phyloP scores from a whole-genome alignment of 352 stramenopile genomes.

The Pythium plurisporium region DNA sequence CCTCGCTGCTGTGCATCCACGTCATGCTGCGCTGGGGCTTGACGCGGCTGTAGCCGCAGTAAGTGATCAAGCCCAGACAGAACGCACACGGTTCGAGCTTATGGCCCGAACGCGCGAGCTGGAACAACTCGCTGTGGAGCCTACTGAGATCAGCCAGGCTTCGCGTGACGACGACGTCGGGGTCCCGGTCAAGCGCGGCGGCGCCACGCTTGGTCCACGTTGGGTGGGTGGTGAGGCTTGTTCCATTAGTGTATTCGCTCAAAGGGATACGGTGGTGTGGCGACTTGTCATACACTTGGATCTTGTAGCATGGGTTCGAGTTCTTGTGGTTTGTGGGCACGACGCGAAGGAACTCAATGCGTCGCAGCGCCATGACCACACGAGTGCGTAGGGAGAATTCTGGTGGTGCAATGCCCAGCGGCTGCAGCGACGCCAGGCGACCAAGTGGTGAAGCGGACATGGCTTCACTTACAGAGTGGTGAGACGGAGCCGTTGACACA shows the following conservation, averaged over 20 bases:
- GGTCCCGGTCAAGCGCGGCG: neutral
- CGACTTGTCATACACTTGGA: conserved; percentile 4
- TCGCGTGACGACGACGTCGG: neutral
- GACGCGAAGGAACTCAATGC: conserved; percentile 6
- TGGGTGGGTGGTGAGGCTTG: neutral
- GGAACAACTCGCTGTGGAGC: conserved; percentile 5
- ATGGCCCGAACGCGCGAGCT: conserved; percentile 4
- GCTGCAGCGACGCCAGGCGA: neutral
- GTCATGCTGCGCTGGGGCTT: conserved; percentile 7
- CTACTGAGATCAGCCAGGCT: neutral
- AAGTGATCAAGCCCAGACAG: conserved; percentile 6
- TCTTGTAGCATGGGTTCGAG: neutral
- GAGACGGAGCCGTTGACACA: too few relatives aligned
- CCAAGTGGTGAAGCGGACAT: too few relatives aligned
- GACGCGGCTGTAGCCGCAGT: conserved; percentile 10
- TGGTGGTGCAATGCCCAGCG: neutral
- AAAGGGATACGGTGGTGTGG: conserved; percentile 7
- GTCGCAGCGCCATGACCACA: neutral
- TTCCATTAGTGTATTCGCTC: neutral
- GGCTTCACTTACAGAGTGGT: too few relatives aligned
- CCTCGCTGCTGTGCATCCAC: conserved; percentile 5
- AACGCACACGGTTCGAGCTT: conserved; percentile 7
- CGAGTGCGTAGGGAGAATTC: conserved; percentile 7
- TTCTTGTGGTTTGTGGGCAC: neutral
- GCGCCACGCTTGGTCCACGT: neutral